These are phyloP conservation scores for Datisca glomerata DNA, from an alignment of 306 rosid genomes.

Conservation along the genomic window DNA sequence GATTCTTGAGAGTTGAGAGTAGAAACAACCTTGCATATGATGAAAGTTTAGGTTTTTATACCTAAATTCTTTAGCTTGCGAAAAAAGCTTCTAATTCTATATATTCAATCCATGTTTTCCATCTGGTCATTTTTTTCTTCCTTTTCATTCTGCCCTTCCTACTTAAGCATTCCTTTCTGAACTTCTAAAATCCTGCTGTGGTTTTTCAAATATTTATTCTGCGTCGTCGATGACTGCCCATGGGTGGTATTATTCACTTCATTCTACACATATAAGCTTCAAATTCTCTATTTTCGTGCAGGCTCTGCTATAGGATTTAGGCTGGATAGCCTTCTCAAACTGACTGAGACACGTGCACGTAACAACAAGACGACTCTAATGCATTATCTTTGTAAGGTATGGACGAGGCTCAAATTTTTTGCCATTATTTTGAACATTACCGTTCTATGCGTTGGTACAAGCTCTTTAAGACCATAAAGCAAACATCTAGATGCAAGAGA, in stretches of 20 bases:
- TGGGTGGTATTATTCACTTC: conserved; percentile 1
- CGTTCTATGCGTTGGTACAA: conserved; percentile 1
- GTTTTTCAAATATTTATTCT: too few relatives aligned
- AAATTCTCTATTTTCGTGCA: conserved; percentile 12
- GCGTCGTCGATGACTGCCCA: too few relatives aligned
- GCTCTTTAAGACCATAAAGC: not conserved
- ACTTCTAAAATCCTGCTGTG: too few relatives aligned
- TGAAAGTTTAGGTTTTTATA: too few relatives aligned
- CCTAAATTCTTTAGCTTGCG: too few relatives aligned
- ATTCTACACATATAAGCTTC: not conserved
- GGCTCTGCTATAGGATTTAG: conserved; percentile 83
- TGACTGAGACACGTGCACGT: conserved; percentile 69
- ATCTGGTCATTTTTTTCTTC: too few relatives aligned
- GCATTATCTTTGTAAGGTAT: conserved; percentile 93
- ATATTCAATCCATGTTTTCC: too few relatives aligned
- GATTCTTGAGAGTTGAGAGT: too few relatives aligned
- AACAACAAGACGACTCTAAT: conserved; percentile 81
- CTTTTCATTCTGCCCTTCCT: too few relatives aligned
- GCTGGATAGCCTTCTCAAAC: conserved; percentile 88
- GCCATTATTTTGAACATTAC: not conserved
- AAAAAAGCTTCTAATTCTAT: too few relatives aligned
- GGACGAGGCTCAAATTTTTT: conserved; percentile 3
- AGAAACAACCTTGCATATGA: too few relatives aligned
- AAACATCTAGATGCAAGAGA: not conserved
- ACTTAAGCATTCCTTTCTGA: too few relatives aligned